Evolutionary conservation across 192 early-diverging fungal species (phyloP).

Genomic region (Rhizoclosmatium globosum): DNA sequence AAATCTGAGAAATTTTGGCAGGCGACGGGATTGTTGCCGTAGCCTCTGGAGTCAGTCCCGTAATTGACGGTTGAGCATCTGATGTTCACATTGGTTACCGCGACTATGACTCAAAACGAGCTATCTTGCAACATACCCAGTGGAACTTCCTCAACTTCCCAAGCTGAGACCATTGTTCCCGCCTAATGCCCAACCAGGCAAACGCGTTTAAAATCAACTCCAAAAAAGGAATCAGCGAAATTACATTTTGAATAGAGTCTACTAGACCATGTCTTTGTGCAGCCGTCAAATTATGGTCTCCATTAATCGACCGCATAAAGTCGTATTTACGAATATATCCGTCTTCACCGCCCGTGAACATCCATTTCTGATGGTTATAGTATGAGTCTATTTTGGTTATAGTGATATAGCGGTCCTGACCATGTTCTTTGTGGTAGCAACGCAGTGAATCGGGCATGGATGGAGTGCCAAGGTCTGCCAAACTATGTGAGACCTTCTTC

Average conservation of each 20-base stretch:
- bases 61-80: not conserved
- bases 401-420: not conserved
- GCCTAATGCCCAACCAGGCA: slow-evolving; percentile 54
- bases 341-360: slow-evolving; percentile 78
- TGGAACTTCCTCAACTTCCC: slow-evolving; percentile 85
- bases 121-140: not conserved
- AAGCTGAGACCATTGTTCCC: slow-evolving; percentile 78
- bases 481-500: not conserved
- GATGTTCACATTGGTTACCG: slow-evolving; percentile 6
- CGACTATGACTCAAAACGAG: not conserved
- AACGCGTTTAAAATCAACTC: slow-evolving; percentile 44
- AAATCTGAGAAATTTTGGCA: slow-evolving; percentile 86
- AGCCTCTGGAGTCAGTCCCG: slow-evolving; percentile 2
- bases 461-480: slow-evolving; percentile 20
- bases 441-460: slow-evolving; percentile 32
- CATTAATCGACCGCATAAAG: slow-evolving; percentile 85
- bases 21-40: slow-evolving; percentile 17
- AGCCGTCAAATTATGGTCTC: slow-evolving; percentile 81
- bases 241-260: slow-evolving; percentile 81
- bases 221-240: not conserved
- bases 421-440: slow-evolving; percentile 34
- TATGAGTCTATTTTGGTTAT: not conserved
- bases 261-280: slow-evolving; percentile 85
- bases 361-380: slow-evolving; percentile 46
- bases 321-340: slow-evolving; percentile 96